Conservation (phyloP, 345 rosid genomes). For the Carallia brachiata region DNA sequence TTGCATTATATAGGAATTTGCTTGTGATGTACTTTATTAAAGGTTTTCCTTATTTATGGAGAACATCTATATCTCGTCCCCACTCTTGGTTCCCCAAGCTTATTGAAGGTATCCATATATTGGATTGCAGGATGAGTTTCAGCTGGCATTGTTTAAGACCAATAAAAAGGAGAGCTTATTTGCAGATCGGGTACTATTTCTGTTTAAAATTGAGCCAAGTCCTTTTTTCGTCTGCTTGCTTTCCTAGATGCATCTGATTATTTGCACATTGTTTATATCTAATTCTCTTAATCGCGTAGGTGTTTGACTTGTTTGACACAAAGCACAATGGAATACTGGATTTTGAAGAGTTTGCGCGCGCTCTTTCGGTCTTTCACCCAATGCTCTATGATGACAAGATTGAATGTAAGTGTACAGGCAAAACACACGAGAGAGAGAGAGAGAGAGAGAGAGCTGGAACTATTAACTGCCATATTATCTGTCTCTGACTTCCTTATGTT, state of each 20-base stretch:
- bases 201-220: not conserved
- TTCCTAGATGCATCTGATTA: not conserved
- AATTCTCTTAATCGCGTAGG: slow-evolving; percentile 7
- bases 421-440: not conserved
- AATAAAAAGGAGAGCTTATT: slow-evolving; percentile 29
- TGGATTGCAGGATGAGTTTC: slow-evolving; percentile 28
- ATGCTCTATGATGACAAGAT: slow-evolving; percentile 29
- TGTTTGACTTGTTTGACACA: slow-evolving; percentile 34
- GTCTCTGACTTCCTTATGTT: not conserved
- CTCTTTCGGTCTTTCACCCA: slow-evolving; percentile 31
- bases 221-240: no score
- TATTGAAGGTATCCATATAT: not conserved
- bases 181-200: slow-evolving; percentile 26
- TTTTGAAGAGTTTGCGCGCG: slow-evolving; percentile 32
- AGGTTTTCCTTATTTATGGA: not conserved
- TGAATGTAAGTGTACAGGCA: slow-evolving; percentile 18
- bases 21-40: not conserved
- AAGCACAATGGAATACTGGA: slow-evolving; percentile 30
- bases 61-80: not conserved
- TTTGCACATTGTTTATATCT: not conserved
- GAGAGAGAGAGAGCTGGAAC: not conserved
- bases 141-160: slow-evolving; percentile 28
- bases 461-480: not conserved
- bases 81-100: not conserved
- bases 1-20: not conserved